Conservation (phyloP, 495 filamentous ascomycete genomes). For the Trichoderma asperelloides region DNA sequence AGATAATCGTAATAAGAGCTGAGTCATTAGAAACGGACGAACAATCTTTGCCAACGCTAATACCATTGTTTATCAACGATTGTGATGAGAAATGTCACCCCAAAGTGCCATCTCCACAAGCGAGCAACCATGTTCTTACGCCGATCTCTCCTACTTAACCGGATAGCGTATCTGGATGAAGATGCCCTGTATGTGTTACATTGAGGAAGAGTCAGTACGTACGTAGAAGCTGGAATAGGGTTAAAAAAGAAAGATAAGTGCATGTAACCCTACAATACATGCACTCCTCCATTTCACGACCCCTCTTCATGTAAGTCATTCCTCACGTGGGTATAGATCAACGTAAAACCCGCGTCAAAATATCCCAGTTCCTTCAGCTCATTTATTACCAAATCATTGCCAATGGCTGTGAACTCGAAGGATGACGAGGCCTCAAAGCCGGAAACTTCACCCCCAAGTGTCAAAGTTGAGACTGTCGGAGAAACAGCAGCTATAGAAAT, state of each 20-base stretch:
- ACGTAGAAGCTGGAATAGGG: neutral
- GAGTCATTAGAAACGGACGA: neutral
- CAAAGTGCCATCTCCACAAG: neutral
- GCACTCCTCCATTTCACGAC: neutral
- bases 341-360: neutral
- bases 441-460: neutral
- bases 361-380: neutral
- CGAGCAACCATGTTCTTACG: neutral
- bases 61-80: neutral
- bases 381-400: neutral
- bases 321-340: neutral
- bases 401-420: neutral
- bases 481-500: neutral
- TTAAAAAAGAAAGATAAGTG: neutral
- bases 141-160: neutral
- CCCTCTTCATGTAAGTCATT: neutral
- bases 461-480: neutral
- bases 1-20: neutral
- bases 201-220: neutral
- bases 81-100: neutral
- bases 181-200: neutral
- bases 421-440: neutral
- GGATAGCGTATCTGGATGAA: neutral
- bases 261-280: constrained; percentile 2
- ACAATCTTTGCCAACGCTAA: neutral